A percentile compares a stretch with the other conserved stretches of the same genome.
Evolutionary conservation across 192 early-diverging fungal genomes (phyloP).

Genomic region (Podochytrium sp.): DNA sequence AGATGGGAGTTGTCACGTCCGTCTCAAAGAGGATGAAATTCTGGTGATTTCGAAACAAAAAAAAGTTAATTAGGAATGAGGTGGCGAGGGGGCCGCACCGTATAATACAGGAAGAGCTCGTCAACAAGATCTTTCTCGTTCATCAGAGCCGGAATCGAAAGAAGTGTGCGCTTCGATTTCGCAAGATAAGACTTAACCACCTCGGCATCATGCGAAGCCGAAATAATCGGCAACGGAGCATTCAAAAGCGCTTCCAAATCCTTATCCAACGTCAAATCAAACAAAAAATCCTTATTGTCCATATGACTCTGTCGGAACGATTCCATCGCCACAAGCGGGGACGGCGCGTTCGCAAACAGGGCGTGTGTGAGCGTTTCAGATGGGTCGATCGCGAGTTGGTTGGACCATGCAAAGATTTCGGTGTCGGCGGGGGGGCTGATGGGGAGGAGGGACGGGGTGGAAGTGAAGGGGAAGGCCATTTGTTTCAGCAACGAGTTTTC

Average conservation of each 20-base stretch:
- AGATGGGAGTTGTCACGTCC: not conserved
- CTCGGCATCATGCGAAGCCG: not conserved
- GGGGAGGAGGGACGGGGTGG: not conserved
- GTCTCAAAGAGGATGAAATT: not conserved
- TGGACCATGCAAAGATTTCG: not conserved
- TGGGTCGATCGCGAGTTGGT: not conserved
- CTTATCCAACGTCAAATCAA: not conserved
- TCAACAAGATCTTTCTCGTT: not conserved
- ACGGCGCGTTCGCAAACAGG: not conserved
- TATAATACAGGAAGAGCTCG: constrained; percentile 1
- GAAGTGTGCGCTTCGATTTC: not conserved
- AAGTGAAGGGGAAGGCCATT: constrained; percentile 14
- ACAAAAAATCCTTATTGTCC: not conserved
- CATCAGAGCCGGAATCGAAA: not conserved
- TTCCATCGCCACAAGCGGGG: not conserved
- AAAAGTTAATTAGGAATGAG: not conserved
- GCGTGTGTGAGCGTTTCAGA: not conserved
- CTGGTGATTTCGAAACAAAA: not conserved
- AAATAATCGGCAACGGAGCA: not conserved
- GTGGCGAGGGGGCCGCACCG: not conserved
- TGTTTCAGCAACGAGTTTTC: constrained; percentile 8
- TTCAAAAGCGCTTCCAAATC: constrained; percentile 7
- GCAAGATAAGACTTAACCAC: not conserved
- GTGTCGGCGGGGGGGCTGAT: not conserved
- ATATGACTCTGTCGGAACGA: not conserved